Conservation (phyloP, 1,284 basidiomycete genomes). For the Fomitopsis pinicola region DNA sequence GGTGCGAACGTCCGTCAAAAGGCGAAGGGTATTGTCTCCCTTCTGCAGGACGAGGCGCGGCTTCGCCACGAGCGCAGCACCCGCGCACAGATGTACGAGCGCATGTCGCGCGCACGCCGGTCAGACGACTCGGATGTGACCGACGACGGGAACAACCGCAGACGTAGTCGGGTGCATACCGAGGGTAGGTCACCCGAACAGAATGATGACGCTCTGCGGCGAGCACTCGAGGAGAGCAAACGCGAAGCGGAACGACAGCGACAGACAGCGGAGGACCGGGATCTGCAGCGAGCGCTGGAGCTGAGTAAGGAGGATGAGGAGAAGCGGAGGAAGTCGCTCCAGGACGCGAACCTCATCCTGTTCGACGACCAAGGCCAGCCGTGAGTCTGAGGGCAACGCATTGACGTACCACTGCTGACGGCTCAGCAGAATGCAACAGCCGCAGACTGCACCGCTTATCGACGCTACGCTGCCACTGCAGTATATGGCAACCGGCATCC, state of each 20-base stretch:
- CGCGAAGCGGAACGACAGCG: constrained; percentile 66
- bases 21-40: constrained; percentile 95
- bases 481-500: constrained; percentile 41
- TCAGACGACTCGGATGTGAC: constrained; percentile 32
- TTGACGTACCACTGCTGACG: background rate
- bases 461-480: constrained; percentile 27
- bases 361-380: constrained; percentile 75
- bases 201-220: constrained; percentile 56
- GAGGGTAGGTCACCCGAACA: background rate
- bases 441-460: constrained; percentile 14
- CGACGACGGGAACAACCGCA: constrained; percentile 33
- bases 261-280: constrained; percentile 65
- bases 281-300: constrained; percentile 72
- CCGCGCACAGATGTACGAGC: constrained; percentile 86
- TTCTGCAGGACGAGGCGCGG: constrained; percentile 81
- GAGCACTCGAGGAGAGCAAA: constrained; percentile 83
- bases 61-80: constrained; percentile 78
- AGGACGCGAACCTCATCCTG: constrained; percentile 71
- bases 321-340: constrained; percentile 60
- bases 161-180: constrained; percentile 1
- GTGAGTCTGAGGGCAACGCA: constrained; percentile 32
- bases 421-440: constrained; percentile 1
- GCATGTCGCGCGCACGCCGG: constrained; percentile 61
- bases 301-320: constrained; percentile 84
- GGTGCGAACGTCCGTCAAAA: constrained; percentile 97